Conservation (phyloP, 2,329 filamentous ascomycete species). For the Aspergillus sp. region DNA sequence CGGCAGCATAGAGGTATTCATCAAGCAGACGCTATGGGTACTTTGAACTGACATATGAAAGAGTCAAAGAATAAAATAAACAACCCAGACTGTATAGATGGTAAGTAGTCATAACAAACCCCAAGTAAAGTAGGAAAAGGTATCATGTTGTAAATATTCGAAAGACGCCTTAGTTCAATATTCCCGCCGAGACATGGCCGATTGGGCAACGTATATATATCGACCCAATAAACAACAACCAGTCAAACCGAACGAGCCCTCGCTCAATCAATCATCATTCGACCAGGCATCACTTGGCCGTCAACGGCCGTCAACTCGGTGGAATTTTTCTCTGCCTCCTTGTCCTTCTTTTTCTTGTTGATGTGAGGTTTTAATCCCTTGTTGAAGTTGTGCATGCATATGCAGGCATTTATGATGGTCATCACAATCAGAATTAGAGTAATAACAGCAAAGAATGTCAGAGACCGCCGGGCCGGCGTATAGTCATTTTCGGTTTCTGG, state of each 20-base stretch:
- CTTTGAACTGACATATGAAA: constrained; percentile 12
- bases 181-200: constrained; percentile 10
- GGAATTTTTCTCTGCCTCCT: constrained; percentile 51
- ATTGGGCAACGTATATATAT: constrained; percentile 15
- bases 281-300: constrained; percentile 34
- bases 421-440: constrained; percentile 85
- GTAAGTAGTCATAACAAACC: constrained; percentile 18
- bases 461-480: constrained; percentile 73
- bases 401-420: constrained; percentile 81
- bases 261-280: constrained; percentile 48
- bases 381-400: constrained; percentile 89
- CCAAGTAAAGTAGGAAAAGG: constrained; percentile 25
- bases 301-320: constrained; percentile 43
- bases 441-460: constrained; percentile 92
- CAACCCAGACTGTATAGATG: constrained; percentile 9
- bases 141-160: constrained; percentile 31
- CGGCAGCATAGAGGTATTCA: constrained; percentile 10
- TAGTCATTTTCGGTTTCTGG: constrained; percentile 62
- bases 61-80: constrained; percentile 1
- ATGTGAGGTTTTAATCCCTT: constrained; percentile 87
- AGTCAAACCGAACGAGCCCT: not conserved
- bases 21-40: constrained; percentile 20
- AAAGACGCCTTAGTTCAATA: constrained; percentile 20
- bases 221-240: not conserved
- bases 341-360: constrained; percentile 54